Evolutionary conservation across 2,329 filamentous ascomycete genomes (phyloP), one percentile per base, ranked within the genome.

Genomic region (Ascosphaera aggregata): DNA sequence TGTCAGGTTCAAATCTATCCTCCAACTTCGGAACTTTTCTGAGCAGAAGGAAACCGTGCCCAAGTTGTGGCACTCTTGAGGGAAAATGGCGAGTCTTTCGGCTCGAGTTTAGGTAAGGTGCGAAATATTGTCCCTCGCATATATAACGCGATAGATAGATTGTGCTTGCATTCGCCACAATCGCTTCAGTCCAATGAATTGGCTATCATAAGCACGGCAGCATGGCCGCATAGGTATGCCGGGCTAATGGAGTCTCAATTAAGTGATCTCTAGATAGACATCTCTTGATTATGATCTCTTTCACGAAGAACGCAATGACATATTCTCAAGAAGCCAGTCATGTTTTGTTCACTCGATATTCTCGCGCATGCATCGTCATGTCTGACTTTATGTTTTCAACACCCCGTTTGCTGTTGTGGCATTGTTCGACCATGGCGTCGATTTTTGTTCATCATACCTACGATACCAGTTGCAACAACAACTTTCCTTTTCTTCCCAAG

Each of bases 51-150:
- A 51, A 59, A 31, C 57, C 58, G 11, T 64, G 61, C 47, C 61
- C 61, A 27, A 54, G 57, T 31, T 64, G 61, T 48, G 55, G 59
- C 41, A 57, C 54, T 1, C 51, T 63, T 18, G 58, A 58, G 15
- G 57, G 59, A 18, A 61, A 60, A 46, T 64, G 61, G 60, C 63
- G 62, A 44, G 54, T 56, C 34, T 63, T 64, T 43, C 60, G 63
- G 44, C 48, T 64, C 34, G 61, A 64, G 40, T 57, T 64, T 43
- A 55, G 58, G 49, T 63, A 52, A 55, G 38, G 38, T 13, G 38
- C 32, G 15, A 18, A 27, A n/a, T 20, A 2, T 18, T 4, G 15
- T 36, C 18, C 18, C 5, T 36, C 17, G 15, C 17, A 15, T 36
- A 15, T 36, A 15, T 36, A 11, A 15, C 34, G n/a, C 15, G 18